Conservation (phyloP, 257 asterid species). For the Nicotiana knightiana region DNA sequence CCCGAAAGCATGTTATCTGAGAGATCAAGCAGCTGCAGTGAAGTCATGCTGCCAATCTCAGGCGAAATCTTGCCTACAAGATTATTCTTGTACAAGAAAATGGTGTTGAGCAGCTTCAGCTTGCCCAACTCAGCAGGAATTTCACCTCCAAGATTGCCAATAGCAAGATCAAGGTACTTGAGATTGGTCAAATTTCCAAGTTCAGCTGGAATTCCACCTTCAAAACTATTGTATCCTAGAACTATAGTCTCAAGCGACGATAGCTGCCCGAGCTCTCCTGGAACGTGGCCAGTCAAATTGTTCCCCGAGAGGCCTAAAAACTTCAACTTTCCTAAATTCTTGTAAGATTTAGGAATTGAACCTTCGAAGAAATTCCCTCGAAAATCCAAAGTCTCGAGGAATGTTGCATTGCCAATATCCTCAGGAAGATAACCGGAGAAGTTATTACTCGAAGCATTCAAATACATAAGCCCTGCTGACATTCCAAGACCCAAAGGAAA, state of each 20-base stretch:
- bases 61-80: slow-evolving; percentile 48
- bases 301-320: slow-evolving; percentile 81
- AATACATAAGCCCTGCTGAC: slow-evolving; percentile 24
- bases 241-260: slow-evolving; percentile 48
- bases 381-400: slow-evolving; percentile 60
- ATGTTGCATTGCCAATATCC: slow-evolving; percentile 44
- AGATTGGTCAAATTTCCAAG: slow-evolving; percentile 58
- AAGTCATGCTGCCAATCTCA: slow-evolving; percentile 42
- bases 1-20: slow-evolving; percentile 61
- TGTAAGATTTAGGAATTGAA: slow-evolving; percentile 48
- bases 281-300: slow-evolving; percentile 48
- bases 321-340: slow-evolving; percentile 39
- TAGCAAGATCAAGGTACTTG: slow-evolving; percentile 56
- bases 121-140: slow-evolving; percentile 56
- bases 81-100: slow-evolving; percentile 52
- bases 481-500: slow-evolving; percentile 53
- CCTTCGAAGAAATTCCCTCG: slow-evolving; percentile 74
- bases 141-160: slow-evolving; percentile 48
- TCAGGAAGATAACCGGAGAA: slow-evolving; percentile 62
- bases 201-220: slow-evolving; percentile 56
- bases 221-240: slow-evolving; percentile 54
- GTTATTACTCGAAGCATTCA: slow-evolving; percentile 73
- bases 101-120: slow-evolving; percentile 33
- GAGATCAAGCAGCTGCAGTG: slow-evolving; percentile 43
- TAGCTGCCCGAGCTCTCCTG: slow-evolving; percentile 52